phyloP scores from a whole-genome alignment of 306 rosid genomes.

The Fagus crenata region DNA sequence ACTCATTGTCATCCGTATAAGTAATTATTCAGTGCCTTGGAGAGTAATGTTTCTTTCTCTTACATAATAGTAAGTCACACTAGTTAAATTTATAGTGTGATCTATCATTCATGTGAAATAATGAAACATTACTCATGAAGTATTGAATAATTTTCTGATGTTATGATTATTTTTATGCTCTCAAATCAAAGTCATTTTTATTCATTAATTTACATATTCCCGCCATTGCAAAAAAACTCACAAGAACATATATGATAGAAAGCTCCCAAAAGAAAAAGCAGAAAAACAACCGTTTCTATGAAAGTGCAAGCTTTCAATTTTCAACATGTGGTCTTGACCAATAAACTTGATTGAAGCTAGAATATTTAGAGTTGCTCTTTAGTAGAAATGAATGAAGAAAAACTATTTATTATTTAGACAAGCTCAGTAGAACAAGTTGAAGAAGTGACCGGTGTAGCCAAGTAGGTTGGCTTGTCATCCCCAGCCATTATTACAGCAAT shows the following conservation, averaged over 20 bases:
- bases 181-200: not conserved
- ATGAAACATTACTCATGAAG: too few species aligned
- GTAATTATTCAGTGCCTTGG: too few species aligned
- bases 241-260: not conserved
- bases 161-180: not conserved
- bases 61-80: too few species aligned
- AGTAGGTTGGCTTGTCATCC: constrained; percentile 41
- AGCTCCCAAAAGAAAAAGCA: not conserved
- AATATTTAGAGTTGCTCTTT: not conserved
- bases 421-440: not conserved
- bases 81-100: too few species aligned
- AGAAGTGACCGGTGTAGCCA: constrained; percentile 35
- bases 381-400: not conserved
- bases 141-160: too few species aligned
- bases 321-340: not conserved
- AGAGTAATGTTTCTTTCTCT: too few species aligned
- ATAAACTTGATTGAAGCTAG: not conserved
- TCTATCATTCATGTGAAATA: too few species aligned
- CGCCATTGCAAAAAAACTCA: not conserved
- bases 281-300: not conserved
- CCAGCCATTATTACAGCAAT: constrained; percentile 58
- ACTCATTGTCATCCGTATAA: too few species aligned
- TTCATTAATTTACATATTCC: constrained; percentile 11
- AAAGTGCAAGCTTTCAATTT: not conserved
- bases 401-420: not conserved